Conservation (phyloP, 2,329 filamentous ascomycete genomes). For the Microthyrium microscopicum region DNA sequence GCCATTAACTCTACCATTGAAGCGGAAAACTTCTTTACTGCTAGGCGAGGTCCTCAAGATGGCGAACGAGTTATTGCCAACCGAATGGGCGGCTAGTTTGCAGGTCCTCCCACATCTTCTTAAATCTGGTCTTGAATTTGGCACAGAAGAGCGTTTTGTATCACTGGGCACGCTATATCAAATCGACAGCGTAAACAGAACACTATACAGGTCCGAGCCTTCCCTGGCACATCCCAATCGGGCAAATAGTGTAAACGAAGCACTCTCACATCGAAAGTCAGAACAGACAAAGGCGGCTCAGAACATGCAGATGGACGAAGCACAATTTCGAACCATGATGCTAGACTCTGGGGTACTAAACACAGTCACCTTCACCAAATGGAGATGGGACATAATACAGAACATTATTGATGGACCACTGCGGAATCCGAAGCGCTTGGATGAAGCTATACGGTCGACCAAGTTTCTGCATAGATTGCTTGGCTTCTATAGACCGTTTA, state of each 20-base stretch:
- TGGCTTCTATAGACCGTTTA: conserved; percentile 93
- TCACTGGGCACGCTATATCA: conserved; percentile 90
- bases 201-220: conserved; percentile 63
- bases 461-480: conserved; percentile 93
- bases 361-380: conserved; percentile 82
- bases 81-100: conserved; percentile 63
- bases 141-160: conserved; percentile 55
- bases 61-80: conserved; percentile 69
- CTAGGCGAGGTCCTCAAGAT: conserved; percentile 85
- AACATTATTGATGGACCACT: conserved; percentile 85
- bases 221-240: conserved; percentile 13
- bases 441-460: conserved; percentile 84
- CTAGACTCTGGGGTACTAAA: conserved; percentile 73
- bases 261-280: conserved; percentile 18
- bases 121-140: conserved; percentile 55
- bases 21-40: conserved; percentile 76
- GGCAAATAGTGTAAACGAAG: conserved; percentile 15
- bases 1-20: conserved; percentile 50
- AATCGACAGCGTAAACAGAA: conserved; percentile 92
- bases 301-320: conserved; percentile 46
- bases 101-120: conserved; percentile 82
- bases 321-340: conserved; percentile 43
- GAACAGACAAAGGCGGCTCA: conserved; percentile 36
- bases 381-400: conserved; percentile 92
- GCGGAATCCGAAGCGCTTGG: conserved; percentile 75